Evolutionary conservation across 352 stramenopile genomes (phyloP).

Genomic region (Pythium insidiosum): DNA sequence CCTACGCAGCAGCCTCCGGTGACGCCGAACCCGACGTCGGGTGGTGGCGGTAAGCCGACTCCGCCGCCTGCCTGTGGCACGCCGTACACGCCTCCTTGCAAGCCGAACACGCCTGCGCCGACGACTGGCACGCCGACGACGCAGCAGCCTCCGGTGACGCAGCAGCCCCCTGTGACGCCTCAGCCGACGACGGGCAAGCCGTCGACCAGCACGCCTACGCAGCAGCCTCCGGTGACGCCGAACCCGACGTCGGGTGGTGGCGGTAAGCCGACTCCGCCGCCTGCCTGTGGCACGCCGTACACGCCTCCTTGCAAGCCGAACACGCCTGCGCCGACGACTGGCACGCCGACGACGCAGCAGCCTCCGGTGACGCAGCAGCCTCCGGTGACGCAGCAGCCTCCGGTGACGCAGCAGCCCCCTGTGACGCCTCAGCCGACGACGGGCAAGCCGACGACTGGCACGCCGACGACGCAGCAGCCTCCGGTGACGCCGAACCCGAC

Average conservation of each 20-base stretch:
- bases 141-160: not conserved
- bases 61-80: not conserved
- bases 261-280: too few relatives aligned
- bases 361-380: not conserved
- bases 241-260: too few relatives aligned
- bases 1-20: too few relatives aligned
- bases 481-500: not conserved
- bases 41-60: too few relatives aligned
- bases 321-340: not conserved
- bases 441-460: not conserved
- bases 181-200: slow-evolving; percentile 1
- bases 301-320: too few relatives aligned
- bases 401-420: too few relatives aligned
- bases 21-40: too few relatives aligned
- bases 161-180: not conserved
- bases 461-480: not conserved
- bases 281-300: too few relatives aligned
- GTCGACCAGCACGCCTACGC: too few relatives aligned
- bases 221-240: too few relatives aligned
- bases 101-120: slow-evolving; percentile 4
- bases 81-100: too few relatives aligned
- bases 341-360: not conserved
- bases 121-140: not conserved
- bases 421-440: slow-evolving; percentile 2
- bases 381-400: too few relatives aligned